phyloP scores from a whole-genome alignment of 2,329 filamentous ascomycete species.

The Cercospora sesami region DNA sequence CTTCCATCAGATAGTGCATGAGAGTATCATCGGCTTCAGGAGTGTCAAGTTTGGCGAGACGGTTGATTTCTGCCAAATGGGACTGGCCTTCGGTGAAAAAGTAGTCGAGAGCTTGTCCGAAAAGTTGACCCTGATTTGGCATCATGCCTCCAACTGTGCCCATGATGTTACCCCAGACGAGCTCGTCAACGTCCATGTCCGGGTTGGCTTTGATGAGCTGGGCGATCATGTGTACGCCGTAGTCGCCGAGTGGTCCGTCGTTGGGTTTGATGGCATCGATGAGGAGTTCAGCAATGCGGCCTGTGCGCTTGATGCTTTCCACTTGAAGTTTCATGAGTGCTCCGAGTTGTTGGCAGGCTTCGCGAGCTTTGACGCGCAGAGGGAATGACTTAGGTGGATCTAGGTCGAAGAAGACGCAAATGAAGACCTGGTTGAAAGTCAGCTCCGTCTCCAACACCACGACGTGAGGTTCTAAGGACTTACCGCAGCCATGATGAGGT shows the following conservation, averaged over 20 bases:
- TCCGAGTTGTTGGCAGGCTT: slow-evolving; percentile 53
- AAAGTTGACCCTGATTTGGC: slow-evolving; percentile 59
- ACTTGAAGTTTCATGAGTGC: slow-evolving; percentile 53
- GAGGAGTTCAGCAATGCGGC: slow-evolving; percentile 43
- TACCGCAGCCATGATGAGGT: slow-evolving; percentile 52
- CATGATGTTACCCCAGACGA: slow-evolving; percentile 60
- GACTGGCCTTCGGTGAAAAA: slow-evolving; percentile 52
- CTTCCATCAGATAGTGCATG: slow-evolving; percentile 54
- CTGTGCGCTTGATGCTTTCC: slow-evolving; percentile 43
- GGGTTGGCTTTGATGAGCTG: slow-evolving; percentile 50
- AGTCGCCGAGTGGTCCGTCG: slow-evolving; percentile 49
- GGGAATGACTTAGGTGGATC: slow-evolving; percentile 56
- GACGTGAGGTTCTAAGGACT: background rate
- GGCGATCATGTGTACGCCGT: slow-evolving; percentile 58
- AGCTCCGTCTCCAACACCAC: background rate
- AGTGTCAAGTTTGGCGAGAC: slow-evolving; percentile 49
- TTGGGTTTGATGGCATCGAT: slow-evolving; percentile 44
- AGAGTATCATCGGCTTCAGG: slow-evolving; percentile 51
- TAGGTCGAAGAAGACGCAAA: slow-evolving; percentile 56
- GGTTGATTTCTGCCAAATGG: slow-evolving; percentile 52
- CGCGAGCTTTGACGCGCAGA: slow-evolving; percentile 51
- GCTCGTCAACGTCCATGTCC: slow-evolving; percentile 47
- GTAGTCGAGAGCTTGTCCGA: slow-evolving; percentile 59
- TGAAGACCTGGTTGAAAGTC: slow-evolving; percentile 43
- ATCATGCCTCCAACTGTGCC: slow-evolving; percentile 59